phyloP scores from a whole-genome alignment of 306 rosid species.

The Sicyos edulis region DNA sequence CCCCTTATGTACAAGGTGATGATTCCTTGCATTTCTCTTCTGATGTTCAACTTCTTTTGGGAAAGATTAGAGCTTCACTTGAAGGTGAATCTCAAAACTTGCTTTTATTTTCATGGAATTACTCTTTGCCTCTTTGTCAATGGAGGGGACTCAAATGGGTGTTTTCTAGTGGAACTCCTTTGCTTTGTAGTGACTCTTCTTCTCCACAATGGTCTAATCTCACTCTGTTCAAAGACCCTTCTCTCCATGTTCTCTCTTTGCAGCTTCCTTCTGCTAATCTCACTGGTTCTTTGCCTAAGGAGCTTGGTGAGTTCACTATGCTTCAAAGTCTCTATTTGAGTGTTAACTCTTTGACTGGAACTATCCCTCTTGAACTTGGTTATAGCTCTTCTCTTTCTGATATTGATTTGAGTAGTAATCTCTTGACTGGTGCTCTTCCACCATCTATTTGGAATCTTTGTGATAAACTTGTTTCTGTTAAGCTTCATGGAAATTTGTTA shows the following conservation, averaged over 20 bases:
- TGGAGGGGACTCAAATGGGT: conserved; percentile 98
- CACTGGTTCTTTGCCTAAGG: conserved; percentile 78
- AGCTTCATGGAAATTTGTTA: conserved; percentile 49
- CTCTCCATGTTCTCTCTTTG: conserved; percentile 61
- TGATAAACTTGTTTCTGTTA: conserved; percentile 62
- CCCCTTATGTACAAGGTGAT: not conserved
- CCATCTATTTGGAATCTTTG: conserved; percentile 90
- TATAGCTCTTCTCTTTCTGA: conserved; percentile 65
- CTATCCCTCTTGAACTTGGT: conserved; percentile 83
- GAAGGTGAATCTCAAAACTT: conserved; percentile 65
- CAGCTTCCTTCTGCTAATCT: conserved; percentile 95
- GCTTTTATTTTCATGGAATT: conserved; percentile 77
- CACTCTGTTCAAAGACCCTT: conserved; percentile 60
- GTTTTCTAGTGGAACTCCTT: conserved; percentile 49
- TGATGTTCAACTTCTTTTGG: conserved; percentile 66
- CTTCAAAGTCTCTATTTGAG: conserved; percentile 71
- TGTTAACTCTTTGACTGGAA: conserved; percentile 60
- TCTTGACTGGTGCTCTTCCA: conserved; percentile 48
- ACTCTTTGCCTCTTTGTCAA: conserved; percentile 69
- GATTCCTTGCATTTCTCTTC: conserved; percentile 31
- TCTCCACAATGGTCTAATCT: conserved; percentile 80
- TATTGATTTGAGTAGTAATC: conserved; percentile 64
- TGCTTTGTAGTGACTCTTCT: conserved; percentile 56
- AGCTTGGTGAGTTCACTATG: conserved; percentile 76
- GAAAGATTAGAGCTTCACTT: conserved; percentile 59